Conservation (phyloP, 805 yeast species). For the Barnettozyma wickerhamii region DNA sequence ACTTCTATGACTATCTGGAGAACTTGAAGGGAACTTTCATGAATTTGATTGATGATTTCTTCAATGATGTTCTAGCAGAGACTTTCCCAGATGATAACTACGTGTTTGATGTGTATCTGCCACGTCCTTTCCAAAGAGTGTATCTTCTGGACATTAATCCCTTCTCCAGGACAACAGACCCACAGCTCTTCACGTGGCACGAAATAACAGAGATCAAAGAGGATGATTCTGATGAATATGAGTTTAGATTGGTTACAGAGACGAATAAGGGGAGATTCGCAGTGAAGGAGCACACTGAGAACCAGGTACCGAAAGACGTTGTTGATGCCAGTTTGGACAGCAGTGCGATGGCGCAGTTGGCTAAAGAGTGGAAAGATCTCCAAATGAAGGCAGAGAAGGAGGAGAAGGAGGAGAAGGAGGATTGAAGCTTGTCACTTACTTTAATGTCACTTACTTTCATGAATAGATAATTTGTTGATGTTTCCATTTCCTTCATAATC, state of each 20-base stretch:
- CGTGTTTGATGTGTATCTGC: slow-evolving; percentile 79
- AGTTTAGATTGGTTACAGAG: slow-evolving; percentile 62
- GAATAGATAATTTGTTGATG: background rate
- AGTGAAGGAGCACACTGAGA: slow-evolving; percentile 79
- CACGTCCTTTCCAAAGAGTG: slow-evolving; percentile 63
- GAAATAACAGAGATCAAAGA: slow-evolving; percentile 46
- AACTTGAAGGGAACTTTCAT: slow-evolving; percentile 45
- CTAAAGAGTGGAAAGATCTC: slow-evolving; percentile 52
- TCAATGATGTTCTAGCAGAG: slow-evolving; percentile 40
- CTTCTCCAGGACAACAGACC: slow-evolving; percentile 71
- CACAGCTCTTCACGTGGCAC: slow-evolving; percentile 79
- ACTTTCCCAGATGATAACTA: slow-evolving; percentile 52
- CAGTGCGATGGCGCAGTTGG: slow-evolving; percentile 62
- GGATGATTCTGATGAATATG: slow-evolving; percentile 31
- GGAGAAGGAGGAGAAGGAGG: slow-evolving; percentile 3
- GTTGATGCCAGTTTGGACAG: slow-evolving; percentile 78
- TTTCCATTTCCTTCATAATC: too few species aligned
- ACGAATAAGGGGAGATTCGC: slow-evolving; percentile 75
- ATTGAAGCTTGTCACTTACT: too few species aligned
- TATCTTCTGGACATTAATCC: slow-evolving; percentile 86
- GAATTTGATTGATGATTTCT: slow-evolving; percentile 49
- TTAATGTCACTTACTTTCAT: too few species aligned
- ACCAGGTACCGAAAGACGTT: slow-evolving; percentile 87
- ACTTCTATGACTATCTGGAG: slow-evolving; percentile 68
- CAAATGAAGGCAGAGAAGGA: slow-evolving; percentile 23